Conservation (phyloP, 202 grass and related monocot species). For the Panicum hallii region DNA sequence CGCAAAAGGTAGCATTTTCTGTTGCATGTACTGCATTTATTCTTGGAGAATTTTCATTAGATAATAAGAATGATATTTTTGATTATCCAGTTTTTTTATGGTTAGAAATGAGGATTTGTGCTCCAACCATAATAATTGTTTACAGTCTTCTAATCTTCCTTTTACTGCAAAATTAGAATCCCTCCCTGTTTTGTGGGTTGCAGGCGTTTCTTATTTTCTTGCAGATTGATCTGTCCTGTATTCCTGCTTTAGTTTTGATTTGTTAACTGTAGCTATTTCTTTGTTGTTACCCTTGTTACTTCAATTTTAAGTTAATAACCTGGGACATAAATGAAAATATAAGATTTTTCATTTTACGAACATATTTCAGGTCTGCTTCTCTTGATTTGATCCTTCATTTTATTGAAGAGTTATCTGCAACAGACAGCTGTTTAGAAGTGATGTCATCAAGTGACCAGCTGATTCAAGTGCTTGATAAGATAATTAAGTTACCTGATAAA, state of each 20-base stretch:
- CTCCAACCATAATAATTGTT: slow-evolving; percentile 25
- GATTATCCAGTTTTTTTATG: slow-evolving; percentile 20
- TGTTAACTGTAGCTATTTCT: not conserved
- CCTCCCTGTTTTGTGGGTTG: slow-evolving; percentile 33
- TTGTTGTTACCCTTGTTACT: not conserved
- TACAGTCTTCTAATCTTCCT: not conserved
- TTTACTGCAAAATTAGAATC: slow-evolving; percentile 14
- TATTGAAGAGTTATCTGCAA: slow-evolving; percentile 75
- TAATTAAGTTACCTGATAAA: slow-evolving; percentile 92
- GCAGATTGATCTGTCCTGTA: slow-evolving; percentile 32
- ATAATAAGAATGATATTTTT: not conserved
- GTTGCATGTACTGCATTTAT: slow-evolving; percentile 34
- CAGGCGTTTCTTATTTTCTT: slow-evolving; percentile 31
- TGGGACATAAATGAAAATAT: slow-evolving; percentile 13
- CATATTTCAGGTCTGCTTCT: slow-evolving; percentile 60
- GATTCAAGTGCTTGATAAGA: slow-evolving; percentile 60
- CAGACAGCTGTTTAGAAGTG: slow-evolving; percentile 65
- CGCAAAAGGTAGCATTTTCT: not conserved
- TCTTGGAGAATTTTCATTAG: slow-evolving; percentile 7
- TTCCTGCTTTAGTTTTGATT: slow-evolving; percentile 20
- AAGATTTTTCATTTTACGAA: slow-evolving; percentile 2
- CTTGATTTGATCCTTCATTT: slow-evolving; percentile 74
- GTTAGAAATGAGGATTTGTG: slow-evolving; percentile 19
- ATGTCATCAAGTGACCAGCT: slow-evolving; percentile 68
- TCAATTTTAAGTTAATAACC: slow-evolving; percentile 28